A percentile compares a stretch with the other conserved stretches of the same genome.
Evolutionary conservation across 2,329 filamentous ascomycete species (phyloP).

Genomic region (Hypocrella siamensis): DNA sequence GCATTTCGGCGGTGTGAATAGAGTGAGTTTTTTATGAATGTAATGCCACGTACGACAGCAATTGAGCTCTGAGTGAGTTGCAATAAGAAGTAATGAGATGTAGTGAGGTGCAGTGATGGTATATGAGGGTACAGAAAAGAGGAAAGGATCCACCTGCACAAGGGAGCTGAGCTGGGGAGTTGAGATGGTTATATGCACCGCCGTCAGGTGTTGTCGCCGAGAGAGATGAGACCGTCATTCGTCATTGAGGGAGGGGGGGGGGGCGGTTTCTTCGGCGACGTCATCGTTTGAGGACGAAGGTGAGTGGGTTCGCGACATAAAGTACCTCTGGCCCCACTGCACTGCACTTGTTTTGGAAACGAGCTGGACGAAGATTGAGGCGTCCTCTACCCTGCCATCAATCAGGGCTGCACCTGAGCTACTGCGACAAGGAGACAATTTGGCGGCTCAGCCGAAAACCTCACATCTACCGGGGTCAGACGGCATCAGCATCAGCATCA

Average conservation of each 20-base stretch:
- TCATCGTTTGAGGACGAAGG: slow-evolving; percentile 5
- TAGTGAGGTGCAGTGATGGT: neutral
- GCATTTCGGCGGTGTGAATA: slow-evolving; percentile 44
- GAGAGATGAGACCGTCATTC: slow-evolving; percentile 1
- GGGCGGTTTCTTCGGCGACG: slow-evolving; percentile 6
- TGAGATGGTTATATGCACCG: slow-evolving; percentile 6
- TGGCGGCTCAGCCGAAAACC: too few relatives aligned
- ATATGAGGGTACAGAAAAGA: neutral
- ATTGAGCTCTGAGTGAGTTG: too few relatives aligned
- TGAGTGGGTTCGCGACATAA: neutral
- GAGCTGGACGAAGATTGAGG: too few relatives aligned
- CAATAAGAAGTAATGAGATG: too few relatives aligned
- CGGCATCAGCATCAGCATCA: too few relatives aligned
- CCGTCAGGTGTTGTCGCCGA: slow-evolving; percentile 1
- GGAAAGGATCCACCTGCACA: neutral
- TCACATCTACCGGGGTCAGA: too few relatives aligned
- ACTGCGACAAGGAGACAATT: too few relatives aligned
- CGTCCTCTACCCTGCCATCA: neutral
- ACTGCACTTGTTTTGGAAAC: too few relatives aligned
- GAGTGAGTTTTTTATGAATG: too few relatives aligned
- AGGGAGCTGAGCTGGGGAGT: neutral
- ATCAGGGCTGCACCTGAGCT: too few relatives aligned
- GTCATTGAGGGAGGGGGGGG: slow-evolving; percentile 3
- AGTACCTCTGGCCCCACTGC: neutral
- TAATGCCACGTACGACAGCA: too few relatives aligned